These are phyloP conservation scores for Acephala macrosclerotiorum DNA, from an alignment of 2,329 filamentous ascomycete genomes.

Conservation along the genomic window DNA sequence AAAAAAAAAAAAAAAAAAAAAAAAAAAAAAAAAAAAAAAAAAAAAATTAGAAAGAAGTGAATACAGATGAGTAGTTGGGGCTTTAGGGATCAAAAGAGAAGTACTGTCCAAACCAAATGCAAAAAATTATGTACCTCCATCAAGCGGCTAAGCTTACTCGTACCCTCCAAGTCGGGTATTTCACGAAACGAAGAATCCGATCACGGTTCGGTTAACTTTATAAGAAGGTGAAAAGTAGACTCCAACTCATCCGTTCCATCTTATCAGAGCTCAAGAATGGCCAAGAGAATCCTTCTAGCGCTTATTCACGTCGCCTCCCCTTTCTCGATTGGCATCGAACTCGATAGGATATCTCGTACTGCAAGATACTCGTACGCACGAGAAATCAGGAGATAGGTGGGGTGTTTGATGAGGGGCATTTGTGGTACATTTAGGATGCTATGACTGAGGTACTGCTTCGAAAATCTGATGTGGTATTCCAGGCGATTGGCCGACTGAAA, in stretches of 20 bases:
- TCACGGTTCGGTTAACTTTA: not conserved
- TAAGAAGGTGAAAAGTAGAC: not conserved
- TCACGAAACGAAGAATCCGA: not conserved
- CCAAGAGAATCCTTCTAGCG: not conserved
- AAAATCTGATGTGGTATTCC: not conserved
- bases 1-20: not conserved
- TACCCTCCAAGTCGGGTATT: not conserved
- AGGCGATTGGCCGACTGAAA: not conserved
- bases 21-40: not conserved
- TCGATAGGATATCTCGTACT: not conserved
- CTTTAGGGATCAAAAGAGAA: not conserved
- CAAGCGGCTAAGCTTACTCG: not conserved
- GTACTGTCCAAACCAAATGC: not conserved
- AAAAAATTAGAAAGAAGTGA: not conserved
- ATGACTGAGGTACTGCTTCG: not conserved
- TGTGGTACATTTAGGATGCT: not conserved
- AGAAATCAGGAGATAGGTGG: not conserved
- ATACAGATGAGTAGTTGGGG: no score
- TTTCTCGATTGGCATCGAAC: not conserved
- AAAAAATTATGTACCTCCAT: not conserved
- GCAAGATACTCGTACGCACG: not conserved
- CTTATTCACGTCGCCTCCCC: not conserved
- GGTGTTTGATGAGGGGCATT: not conserved
- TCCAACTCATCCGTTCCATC: not conserved
- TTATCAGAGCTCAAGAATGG: not conserved